phyloP scores from a whole-genome alignment of 768 basidiomycete genomes.

The Wakefieldia striispora region DNA sequence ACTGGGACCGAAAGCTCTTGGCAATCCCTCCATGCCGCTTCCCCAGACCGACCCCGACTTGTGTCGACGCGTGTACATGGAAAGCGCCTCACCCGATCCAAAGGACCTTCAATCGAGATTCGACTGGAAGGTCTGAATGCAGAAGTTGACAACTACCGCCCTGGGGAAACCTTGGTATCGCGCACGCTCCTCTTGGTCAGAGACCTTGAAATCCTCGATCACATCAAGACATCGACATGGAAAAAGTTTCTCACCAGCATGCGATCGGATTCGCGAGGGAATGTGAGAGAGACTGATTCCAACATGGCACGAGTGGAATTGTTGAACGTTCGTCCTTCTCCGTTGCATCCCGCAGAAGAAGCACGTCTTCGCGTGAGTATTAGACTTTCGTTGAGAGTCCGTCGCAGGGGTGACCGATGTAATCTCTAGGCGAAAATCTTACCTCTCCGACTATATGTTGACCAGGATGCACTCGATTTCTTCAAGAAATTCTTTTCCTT shows the following conservation, averaged over 20 bases:
- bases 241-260: slow-evolving; percentile 91
- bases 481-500: slow-evolving; percentile 96
- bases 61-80: slow-evolving; percentile 43
- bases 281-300: slow-evolving; percentile 86
- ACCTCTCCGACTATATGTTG: slow-evolving; percentile 89
- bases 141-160: slow-evolving; percentile 64
- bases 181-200: slow-evolving; percentile 64
- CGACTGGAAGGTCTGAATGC: slow-evolving; percentile 60
- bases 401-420: not conserved
- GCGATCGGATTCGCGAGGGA: slow-evolving; percentile 80
- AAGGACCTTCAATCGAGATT: slow-evolving; percentile 81
- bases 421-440: slow-evolving; percentile 74
- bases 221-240: slow-evolving; percentile 98
- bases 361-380: slow-evolving; percentile 58
- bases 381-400: not conserved
- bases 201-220: slow-evolving; percentile 89
- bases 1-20: slow-evolving; percentile 82
- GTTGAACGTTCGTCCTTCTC: slow-evolving; percentile 67
- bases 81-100: slow-evolving; percentile 69
- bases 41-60: slow-evolving; percentile 40
- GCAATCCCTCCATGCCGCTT: slow-evolving; percentile 73
- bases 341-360: slow-evolving; percentile 68
- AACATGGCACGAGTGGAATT: slow-evolving; percentile 92
- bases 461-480: slow-evolving; percentile 98
- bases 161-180: slow-evolving; percentile 56